Conservation (phyloP, 176 grass and related monocot species). For the Cocos nucifera region DNA sequence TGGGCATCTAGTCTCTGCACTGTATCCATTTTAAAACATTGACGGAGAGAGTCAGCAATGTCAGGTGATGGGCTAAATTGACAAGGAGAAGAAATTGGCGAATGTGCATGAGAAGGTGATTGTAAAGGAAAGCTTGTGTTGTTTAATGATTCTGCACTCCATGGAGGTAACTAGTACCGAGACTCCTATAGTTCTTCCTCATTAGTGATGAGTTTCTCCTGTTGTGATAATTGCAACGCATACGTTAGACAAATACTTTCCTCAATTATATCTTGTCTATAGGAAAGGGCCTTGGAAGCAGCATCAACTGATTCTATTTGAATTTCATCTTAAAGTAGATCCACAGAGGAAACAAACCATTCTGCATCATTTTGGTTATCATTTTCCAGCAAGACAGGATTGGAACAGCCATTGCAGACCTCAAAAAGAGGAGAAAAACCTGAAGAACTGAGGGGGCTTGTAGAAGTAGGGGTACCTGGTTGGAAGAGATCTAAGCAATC, state of each 20-base stretch:
- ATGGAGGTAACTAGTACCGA: no score
- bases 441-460: constrained; percentile 15
- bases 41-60: constrained; percentile 87
- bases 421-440: constrained; percentile 20
- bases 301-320: background rate
- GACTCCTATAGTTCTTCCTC: constrained; percentile 54
- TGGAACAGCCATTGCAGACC: background rate
- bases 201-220: constrained; percentile 57
- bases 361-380: constrained; percentile 11
- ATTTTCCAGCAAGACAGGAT: background rate
- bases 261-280: constrained; percentile 90
- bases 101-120: no score
- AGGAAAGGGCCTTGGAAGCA: constrained; percentile 84
- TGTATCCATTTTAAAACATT: constrained; percentile 91
- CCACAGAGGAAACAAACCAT: constrained; percentile 20
- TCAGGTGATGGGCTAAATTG: constrained; percentile 73
- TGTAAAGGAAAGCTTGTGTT: no score
- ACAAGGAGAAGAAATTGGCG: background rate
- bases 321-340: background rate
- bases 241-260: constrained; percentile 73
- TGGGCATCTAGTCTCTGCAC: constrained; percentile 32
- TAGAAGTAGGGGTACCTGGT: background rate
- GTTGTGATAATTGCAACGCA: constrained; percentile 64
- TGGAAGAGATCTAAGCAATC: constrained; percentile 33
- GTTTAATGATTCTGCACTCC: no score